Base-by-base conservation (phyloP, 2,329 filamentous ascomycete species). In the Diaporthe vexans region DNA sequence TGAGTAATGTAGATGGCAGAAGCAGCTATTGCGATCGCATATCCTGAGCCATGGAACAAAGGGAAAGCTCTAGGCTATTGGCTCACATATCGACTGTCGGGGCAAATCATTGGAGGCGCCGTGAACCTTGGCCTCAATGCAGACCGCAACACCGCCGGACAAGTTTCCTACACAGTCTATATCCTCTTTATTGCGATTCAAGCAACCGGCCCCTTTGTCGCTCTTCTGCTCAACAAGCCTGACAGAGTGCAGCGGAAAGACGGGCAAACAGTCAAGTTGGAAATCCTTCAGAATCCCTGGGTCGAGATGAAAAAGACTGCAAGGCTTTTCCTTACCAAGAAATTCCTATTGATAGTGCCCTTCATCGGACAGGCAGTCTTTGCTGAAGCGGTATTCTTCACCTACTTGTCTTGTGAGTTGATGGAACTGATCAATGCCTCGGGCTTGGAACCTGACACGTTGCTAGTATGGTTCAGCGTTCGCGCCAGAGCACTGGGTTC, bases 311-410 rank as follows among this genome's bases (percentile, higher is more conserved):
- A 88, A 75, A 85, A 86, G 2, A 93, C 89, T 1, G 84, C 85
- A 0, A 88, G 85, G 73, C 83, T 91, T 0, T 93, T 94, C 76
- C 82, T 91, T 40, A 89, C 85, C 2, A 89, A 86, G 57, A 87
- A 88, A 40, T 94, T 93, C 74, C 82, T 94, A 1, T 84, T 94
- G 0, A 86, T 94, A 1, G 81, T 94, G 4, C 86, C 92, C 0
- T 90, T 93, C 76, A 94, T 95, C 52, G 91, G 91, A 1, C 91
- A 94, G 77, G 91, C 91, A 0, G 92, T 94, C 0, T 95, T 93
- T 79, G 84, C 91, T 0, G 93, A 95, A 80, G 91, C 93, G 0
- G 92, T 94, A 0, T 93, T 92, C 81, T 94, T 92, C 80, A 94
- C 93, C 0, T 95, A 92, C 74, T 84, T 92, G 10, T 85, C 87